phyloP scores from a whole-genome alignment of 805 yeast species.

The Jamesozyma gamospora region DNA sequence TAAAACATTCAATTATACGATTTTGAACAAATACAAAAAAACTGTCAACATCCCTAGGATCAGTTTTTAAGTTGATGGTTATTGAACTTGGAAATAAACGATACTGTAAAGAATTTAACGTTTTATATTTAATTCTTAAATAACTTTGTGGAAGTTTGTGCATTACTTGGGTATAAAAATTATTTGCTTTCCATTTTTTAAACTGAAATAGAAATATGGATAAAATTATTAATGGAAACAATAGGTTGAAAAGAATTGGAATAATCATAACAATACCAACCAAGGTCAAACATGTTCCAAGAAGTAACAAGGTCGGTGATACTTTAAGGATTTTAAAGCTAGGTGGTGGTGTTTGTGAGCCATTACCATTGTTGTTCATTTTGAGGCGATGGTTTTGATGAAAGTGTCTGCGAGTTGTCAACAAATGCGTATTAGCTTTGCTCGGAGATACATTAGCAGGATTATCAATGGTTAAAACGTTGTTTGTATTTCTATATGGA shows the following conservation, averaged over 20 bases:
- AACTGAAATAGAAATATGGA: slow-evolving; percentile 18
- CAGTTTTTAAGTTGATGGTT: slow-evolving; percentile 1
- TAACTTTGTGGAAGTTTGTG: slow-evolving; percentile 10
- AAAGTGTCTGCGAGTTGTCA: neutral
- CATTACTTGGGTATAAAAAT: slow-evolving; percentile 10
- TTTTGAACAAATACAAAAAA: slow-evolving; percentile 10
- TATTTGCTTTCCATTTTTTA: slow-evolving; percentile 15
- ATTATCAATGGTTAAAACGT: no score
- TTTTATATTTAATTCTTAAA: slow-evolving; percentile 8
- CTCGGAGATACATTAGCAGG: no score
- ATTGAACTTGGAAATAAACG: slow-evolving; percentile 4
- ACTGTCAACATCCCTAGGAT: slow-evolving; percentile 4
- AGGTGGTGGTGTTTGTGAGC: neutral
- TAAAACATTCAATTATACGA: slow-evolving; percentile 18
- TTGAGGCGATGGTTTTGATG: neutral
- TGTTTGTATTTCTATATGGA: no score
- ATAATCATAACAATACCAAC: slow-evolving; percentile 6
- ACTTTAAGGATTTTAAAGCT: slow-evolving; percentile 7
- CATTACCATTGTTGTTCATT: neutral
- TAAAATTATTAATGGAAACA: slow-evolving; percentile 18
- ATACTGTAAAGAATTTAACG: slow-evolving; percentile 12
- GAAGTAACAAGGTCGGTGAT: slow-evolving; percentile 7
- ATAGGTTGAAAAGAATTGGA: slow-evolving; percentile 10
- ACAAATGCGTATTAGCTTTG: no score
- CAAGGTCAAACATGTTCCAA: slow-evolving; percentile 7